Evolutionary conservation across 2,329 filamentous ascomycete genomes (phyloP), one percentile per base, ranked within the genome.

Genomic region (Madurella fahalii): DNA sequence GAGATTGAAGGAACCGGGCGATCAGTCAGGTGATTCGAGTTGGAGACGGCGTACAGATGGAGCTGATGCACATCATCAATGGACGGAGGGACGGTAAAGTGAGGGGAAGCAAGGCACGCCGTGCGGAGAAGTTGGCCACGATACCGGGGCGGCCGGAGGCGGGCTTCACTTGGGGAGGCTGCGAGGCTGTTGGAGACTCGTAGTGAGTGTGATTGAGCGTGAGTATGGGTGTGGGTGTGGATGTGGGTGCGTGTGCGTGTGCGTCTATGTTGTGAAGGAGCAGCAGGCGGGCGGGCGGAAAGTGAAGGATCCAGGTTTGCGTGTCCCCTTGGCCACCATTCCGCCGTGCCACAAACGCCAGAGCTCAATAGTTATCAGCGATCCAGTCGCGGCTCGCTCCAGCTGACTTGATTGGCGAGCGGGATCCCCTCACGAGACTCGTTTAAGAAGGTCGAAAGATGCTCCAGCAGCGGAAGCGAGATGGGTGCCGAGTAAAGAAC

Each of bases 91-190:
- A 25, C 30, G 45, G 11, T 9, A 41, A 41, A 25, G 40, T 56
- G 53, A 56, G 53, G 53, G 53, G 53, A 56, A 56, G 17, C 40
- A 30, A 31, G 31, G n/a, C 18, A 16, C 25, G 40, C 2, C 43
- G 53, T 51, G 47, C 53, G 50, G 54, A 56, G 54, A 52, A 56
- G 50, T 11, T 39, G 46, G 50, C 46, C 46, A 47, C 41, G 34
- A 41, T 20, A 17, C 17, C 17, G 47, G 39, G 25, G 32, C 34
- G 16, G 46, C 32, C 40, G 31, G 39, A 13, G 17, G 7, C 25
- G 25, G 25, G 25, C 3, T 25, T 25, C 25, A 25, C 7, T 15
- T 9, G 30, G 13, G n/a, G 31, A 13, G 16, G 30, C 31, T 18
- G 8, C 16, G 34, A 5, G 44, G n/a, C 31, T 41, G 43, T 34